These are phyloP conservation scores for Colletotrichum navitas DNA, from an alignment of 2,329 filamentous ascomycete species.

Conservation along the genomic window DNA sequence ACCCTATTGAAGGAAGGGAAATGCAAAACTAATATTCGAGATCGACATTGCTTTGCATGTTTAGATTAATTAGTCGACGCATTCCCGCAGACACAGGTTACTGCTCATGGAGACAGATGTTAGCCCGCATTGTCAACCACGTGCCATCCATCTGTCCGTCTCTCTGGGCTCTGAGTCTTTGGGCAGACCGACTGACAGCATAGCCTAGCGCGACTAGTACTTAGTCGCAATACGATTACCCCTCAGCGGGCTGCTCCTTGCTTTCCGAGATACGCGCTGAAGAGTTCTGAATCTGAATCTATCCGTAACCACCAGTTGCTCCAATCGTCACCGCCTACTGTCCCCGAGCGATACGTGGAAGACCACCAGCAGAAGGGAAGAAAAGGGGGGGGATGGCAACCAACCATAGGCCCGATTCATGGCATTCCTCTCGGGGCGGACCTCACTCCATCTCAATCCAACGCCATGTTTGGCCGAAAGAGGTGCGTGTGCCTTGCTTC, in stretches of 20 bases:
- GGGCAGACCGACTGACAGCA: conserved; percentile 17
- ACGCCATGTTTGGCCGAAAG: conserved; percentile 30
- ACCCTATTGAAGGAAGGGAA: not conserved
- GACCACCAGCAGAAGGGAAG: not conserved
- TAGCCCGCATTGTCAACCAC: conserved; percentile 1
- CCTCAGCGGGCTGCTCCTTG: not conserved
- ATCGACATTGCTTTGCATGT: conserved; percentile 24
- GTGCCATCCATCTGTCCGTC: conserved; percentile 15
- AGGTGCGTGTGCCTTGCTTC: conserved; percentile 34
- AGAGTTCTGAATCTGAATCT: conserved; percentile 20
- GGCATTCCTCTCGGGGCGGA: conserved; percentile 22
- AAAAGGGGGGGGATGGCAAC: not conserved
- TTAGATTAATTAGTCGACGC: conserved; percentile 24
- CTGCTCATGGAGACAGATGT: conserved; percentile 18
- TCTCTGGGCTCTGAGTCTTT: not conserved
- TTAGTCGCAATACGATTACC: not conserved
- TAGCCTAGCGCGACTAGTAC: not conserved
- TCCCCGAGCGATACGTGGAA: conserved; percentile 6
- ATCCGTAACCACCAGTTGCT: conserved; percentile 8
- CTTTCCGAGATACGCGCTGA: conserved; percentile 12
- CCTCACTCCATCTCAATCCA: conserved; percentile 32
- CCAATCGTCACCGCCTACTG: conserved; percentile 12
- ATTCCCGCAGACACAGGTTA: conserved; percentile 29
- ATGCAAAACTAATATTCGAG: not conserved
- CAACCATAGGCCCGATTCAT: conserved; percentile 3